Evolutionary conservation across 129 eudicot genomes (phyloP), one percentile per base, ranked within the genome.

Genomic region (Rutidosis leptorrhynchoides): DNA sequence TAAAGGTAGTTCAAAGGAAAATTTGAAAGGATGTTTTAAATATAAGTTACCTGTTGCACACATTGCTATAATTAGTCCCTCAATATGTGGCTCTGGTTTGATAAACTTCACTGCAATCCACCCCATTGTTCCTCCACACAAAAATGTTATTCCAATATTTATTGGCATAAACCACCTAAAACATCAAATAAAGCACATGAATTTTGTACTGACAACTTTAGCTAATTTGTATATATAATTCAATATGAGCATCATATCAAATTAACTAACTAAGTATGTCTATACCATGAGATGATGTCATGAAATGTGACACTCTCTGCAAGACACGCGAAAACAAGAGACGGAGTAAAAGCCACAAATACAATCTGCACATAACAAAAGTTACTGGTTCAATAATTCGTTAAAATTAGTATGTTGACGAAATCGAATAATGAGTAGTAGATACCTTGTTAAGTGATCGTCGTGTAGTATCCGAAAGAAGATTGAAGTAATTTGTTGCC

Each of bases 101-200:
- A 88, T 65, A 23, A 88, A 26, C 68, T 78, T 88, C 24, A 84
- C 84, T 24, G 79, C 84, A 35, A 84, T 48, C 96, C 96, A 84
- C 21, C 96, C 96, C 75, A 88, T 61, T 21, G 70, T 69, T 53
- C 93, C 89, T 71, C 96, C 93, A 62, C 79, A 62, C 14, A 89
- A 58, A 72, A 85, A 85, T 37, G 93, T 85, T 27, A 85, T 33
- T 27, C 89, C 92, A 74, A 79, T 70, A 64, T 89, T 85, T 16
- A 88, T 59, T 23, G 91, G 89, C 96, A 88, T 88, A 72, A 88
- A 88, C 96, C 96, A 91, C 97, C 97, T 90, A 63, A 74, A 72
- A 51, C 64, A 72, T 33, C 63, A 58, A 49, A n/a, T n/a, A n/a
- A n/a, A 15, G 9, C 14, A 29, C 10, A 21, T 25, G 26, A 67